These are phyloP conservation scores for Tetrahymena thermophila DNA, from an alignment of 73 alveolate species.

Conservation along the genomic window DNA sequence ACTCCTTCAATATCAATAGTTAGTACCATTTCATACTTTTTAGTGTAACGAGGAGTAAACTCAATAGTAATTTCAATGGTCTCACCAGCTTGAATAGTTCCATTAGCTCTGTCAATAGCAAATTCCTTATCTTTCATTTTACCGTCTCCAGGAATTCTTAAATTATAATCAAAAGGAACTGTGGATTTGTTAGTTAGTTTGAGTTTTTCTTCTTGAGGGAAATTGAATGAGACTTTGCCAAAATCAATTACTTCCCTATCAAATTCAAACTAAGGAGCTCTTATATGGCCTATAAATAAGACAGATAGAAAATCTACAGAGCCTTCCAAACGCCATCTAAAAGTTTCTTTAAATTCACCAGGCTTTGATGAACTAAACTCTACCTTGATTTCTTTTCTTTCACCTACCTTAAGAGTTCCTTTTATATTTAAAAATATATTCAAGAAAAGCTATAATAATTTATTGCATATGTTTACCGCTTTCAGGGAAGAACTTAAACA, in stretches of 20 bases:
- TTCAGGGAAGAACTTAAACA: constrained; percentile 52
- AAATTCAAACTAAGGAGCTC: constrained; percentile 98
- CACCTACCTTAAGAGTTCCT: constrained; percentile 80
- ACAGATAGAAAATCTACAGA: constrained; percentile 71
- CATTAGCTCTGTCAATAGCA: constrained; percentile 93
- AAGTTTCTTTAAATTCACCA: constrained; percentile 99
- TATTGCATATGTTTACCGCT: neutral
- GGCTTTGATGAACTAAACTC: constrained; percentile 89
- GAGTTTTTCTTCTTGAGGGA: constrained; percentile 90
- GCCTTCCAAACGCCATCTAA: constrained; percentile 94
- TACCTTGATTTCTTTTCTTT: constrained; percentile 72
- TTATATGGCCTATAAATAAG: constrained; percentile 96
- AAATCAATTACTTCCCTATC: constrained; percentile 95
- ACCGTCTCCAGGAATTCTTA: constrained; percentile 99
- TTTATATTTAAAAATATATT: neutral
- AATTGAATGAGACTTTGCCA: constrained; percentile 97
- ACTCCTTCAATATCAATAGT: constrained; percentile 99
- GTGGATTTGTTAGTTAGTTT: constrained; percentile 68
- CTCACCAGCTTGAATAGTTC: constrained; percentile 86
- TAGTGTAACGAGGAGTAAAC: constrained; percentile 89
- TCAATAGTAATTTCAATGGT: constrained; percentile 89
- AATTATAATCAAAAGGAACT: constrained; percentile 95
- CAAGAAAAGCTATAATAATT: neutral
- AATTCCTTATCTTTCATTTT: constrained; percentile 93
- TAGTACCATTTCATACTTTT: constrained; percentile 92